A percentile compares a stretch with the other conserved stretches of the same genome.
These are phyloP conservation scores for Daldinia grandis DNA, from an alignment of 495 filamentous ascomycete species.

Conservation along the genomic window DNA sequence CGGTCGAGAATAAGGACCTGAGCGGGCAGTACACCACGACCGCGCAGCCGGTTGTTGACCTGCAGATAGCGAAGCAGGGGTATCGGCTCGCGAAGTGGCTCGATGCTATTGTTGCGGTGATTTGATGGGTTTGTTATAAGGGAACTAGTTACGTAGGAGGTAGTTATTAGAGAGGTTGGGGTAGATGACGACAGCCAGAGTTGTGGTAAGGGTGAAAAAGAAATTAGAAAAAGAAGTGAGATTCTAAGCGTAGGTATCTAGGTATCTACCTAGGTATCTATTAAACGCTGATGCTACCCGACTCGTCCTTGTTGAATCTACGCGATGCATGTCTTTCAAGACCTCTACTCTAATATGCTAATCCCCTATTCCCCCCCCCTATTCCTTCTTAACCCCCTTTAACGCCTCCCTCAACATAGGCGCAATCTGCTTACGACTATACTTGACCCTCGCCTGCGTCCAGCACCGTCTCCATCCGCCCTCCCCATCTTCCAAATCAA, in stretches of 20 bases:
- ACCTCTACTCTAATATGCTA: background rate
- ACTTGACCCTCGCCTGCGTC: constrained; percentile 70
- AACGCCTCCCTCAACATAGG: constrained; percentile 78
- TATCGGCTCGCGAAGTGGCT: constrained; percentile 54
- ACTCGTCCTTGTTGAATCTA: background rate
- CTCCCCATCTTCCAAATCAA: constrained; percentile 56
- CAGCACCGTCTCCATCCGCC: constrained; percentile 63
- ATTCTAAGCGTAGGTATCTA: background rate
- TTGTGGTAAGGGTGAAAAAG: background rate
- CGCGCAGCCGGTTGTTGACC: constrained; percentile 62
- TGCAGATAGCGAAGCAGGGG: constrained; percentile 72
- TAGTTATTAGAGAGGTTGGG: background rate
- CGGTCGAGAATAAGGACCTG: constrained; percentile 60
- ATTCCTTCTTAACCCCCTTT: constrained; percentile 40
- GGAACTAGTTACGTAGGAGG: too few relatives aligned
- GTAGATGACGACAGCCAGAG: background rate
- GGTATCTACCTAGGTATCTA: too few relatives aligned
- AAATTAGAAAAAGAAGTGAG: background rate
- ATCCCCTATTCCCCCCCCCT: background rate
- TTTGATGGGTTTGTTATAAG: constrained; percentile 3
- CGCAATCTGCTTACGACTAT: constrained; percentile 89
- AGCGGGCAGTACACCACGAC: constrained; percentile 61
- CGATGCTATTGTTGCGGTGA: constrained; percentile 45
- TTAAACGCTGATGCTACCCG: background rate
- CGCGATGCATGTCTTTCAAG: background rate